Evolutionary conservation across 306 rosid genomes (phyloP).

Genomic region (Fragaria iinumae): DNA sequence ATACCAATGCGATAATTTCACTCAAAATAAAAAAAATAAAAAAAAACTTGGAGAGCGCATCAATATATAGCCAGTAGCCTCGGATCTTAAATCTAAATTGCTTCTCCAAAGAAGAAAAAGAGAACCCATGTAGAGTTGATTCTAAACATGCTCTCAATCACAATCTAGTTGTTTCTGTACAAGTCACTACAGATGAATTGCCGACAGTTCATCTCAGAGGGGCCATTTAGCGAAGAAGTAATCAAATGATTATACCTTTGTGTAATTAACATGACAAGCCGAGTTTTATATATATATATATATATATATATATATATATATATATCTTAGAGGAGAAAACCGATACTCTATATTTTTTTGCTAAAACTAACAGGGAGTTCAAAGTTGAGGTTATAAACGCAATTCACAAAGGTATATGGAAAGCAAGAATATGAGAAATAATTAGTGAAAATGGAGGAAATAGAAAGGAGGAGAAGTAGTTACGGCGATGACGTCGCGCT

Average conservation of each 20-base stretch:
- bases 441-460: not conserved
- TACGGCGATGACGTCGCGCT: conserved; percentile 64
- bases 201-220: not conserved
- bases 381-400: not conserved
- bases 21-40: not conserved
- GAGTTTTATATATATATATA: not conserved
- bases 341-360: not conserved
- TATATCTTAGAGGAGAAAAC: not conserved
- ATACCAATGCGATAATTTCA: not conserved
- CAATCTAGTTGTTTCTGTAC: too few relatives aligned
- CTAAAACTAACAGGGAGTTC: not conserved
- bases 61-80: not conserved
- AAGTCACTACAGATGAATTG: not conserved
- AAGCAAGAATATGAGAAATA: not conserved
- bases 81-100: not conserved
- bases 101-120: not conserved
- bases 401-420: conserved; percentile 4
- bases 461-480: not conserved
- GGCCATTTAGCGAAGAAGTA: not conserved
- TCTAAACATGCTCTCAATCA: not conserved
- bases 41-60: not conserved
- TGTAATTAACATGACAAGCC: not conserved
- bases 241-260: not conserved
- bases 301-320: not conserved
- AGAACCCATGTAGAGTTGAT: not conserved